These are phyloP conservation scores for Apiotrichum domesticum DNA, from an alignment of 1,284 basidiomycete genomes.

Conservation along the genomic window DNA sequence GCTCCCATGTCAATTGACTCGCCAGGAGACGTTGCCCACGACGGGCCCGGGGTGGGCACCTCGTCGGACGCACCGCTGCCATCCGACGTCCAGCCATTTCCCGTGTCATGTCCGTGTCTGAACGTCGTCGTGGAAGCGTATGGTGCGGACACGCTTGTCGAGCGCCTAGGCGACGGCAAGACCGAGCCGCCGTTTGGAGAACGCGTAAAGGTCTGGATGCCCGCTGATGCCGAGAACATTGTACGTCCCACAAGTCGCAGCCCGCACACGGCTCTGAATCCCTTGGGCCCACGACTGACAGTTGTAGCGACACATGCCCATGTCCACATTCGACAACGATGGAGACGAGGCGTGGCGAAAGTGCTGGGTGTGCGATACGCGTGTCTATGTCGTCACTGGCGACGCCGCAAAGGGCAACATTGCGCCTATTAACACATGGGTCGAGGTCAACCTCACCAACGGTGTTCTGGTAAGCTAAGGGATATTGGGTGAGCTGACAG, in stretches of 20 bases:
- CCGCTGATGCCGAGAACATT: constrained; percentile 10
- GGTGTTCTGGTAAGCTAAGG: constrained; percentile 30
- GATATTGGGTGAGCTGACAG: neutral
- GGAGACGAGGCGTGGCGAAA: constrained; percentile 26
- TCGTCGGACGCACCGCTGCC: constrained; percentile 13
- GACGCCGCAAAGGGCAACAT: constrained; percentile 10
- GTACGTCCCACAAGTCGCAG: constrained; percentile 10
- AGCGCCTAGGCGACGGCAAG: constrained; percentile 3
- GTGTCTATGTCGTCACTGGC: constrained; percentile 20
- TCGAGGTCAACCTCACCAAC: constrained; percentile 22
- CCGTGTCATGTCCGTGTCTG: constrained; percentile 30
- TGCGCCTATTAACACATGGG: constrained; percentile 25
- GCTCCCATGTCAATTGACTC: neutral
- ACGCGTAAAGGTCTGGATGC: constrained; percentile 13
- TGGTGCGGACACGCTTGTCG: constrained; percentile 6
- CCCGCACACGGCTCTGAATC: too few relatives aligned
- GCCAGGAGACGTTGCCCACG: too few relatives aligned
- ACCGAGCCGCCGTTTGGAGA: neutral
- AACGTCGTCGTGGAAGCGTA: constrained; percentile 27
- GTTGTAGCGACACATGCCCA: constrained; percentile 4
- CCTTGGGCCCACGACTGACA: neutral
- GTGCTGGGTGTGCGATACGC: constrained; percentile 35
- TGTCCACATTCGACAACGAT: constrained; percentile 11
- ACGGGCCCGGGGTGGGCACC: too few relatives aligned
- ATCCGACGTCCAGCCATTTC: constrained; percentile 21